These are phyloP conservation scores for Chytriomyces hyalinus DNA, from an alignment of 192 early-diverging fungal species.

Conservation along the genomic window DNA sequence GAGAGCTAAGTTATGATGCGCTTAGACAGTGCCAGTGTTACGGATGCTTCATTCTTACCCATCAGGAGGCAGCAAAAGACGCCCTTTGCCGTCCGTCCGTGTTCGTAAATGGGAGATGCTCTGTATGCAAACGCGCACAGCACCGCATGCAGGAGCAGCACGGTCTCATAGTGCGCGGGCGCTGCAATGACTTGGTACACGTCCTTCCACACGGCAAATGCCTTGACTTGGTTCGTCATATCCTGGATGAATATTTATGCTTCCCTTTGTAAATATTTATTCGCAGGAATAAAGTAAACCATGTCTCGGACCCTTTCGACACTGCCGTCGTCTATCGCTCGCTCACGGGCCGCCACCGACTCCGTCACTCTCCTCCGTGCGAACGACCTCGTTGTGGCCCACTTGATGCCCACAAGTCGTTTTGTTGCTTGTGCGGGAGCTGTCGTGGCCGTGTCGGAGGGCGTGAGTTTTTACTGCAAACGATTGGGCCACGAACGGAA, in stretches of 20 bases:
- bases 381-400: not conserved
- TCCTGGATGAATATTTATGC: too few relatives aligned
- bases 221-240: too few relatives aligned
- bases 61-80: constrained; percentile 16
- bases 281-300: too few relatives aligned
- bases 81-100: not conserved
- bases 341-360: not conserved
- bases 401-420: constrained; percentile 11
- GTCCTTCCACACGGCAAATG: constrained; percentile 12
- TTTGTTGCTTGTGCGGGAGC: constrained; percentile 20
- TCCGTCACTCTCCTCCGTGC: not conserved
- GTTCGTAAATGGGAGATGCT: not conserved
- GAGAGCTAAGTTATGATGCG: not conserved
- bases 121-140: constrained; percentile 25
- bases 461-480: not conserved
- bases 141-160: constrained; percentile 16
- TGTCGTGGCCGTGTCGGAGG: not conserved
- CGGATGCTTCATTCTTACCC: not conserved
- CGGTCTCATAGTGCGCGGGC: not conserved
- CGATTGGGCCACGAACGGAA: too few relatives aligned
- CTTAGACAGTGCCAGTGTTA: too few relatives aligned
- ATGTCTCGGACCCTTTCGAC: too few relatives aligned
- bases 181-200: not conserved
- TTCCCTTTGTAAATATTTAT: too few relatives aligned
- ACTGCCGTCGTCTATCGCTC: too few relatives aligned